phyloP scores from a whole-genome alignment of 305 asterid species.

The Lippia alba region DNA sequence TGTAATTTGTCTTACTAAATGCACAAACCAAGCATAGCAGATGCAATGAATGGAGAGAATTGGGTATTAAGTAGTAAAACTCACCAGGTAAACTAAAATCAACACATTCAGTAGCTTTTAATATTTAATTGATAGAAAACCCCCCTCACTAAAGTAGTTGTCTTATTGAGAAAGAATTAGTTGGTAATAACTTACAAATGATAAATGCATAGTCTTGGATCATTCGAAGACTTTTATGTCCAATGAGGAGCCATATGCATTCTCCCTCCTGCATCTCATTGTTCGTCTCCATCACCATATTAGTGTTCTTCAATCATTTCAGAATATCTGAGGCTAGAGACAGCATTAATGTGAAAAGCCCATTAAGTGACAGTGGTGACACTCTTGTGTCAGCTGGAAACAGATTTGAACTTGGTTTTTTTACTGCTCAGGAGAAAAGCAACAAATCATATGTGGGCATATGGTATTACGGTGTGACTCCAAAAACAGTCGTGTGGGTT shows the following conservation, averaged over 20 bases:
- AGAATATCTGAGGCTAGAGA: slow-evolving; percentile 34
- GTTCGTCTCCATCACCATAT: background rate
- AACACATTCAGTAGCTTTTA: background rate
- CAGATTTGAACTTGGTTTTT: slow-evolving; percentile 44
- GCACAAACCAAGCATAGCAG: too few relatives aligned
- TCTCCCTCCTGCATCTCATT: slow-evolving; percentile 6
- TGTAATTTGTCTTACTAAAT: too few relatives aligned
- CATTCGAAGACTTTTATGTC: slow-evolving; percentile 3
- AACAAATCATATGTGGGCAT: slow-evolving; percentile 42
- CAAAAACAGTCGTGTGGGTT: slow-evolving; percentile 46
- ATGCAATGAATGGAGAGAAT: background rate
- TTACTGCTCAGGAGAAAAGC: slow-evolving; percentile 18
- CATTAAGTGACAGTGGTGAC: slow-evolving; percentile 21
- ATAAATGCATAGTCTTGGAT: background rate
- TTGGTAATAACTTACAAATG: background rate
- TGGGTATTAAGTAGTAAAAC: background rate
- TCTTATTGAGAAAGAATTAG: too few relatives aligned
- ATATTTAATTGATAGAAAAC: background rate
- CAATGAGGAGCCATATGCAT: slow-evolving; percentile 12
- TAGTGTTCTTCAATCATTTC: background rate
- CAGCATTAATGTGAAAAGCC: slow-evolving; percentile 25
- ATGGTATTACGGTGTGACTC: slow-evolving; percentile 37
- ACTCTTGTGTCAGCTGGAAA: slow-evolving; percentile 43
- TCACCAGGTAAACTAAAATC: background rate
- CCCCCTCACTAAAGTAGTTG: slow-evolving; percentile 1